Evolutionary conservation across 768 basidiomycete genomes (phyloP).

Genomic region (Artomyces pyxidatus): DNA sequence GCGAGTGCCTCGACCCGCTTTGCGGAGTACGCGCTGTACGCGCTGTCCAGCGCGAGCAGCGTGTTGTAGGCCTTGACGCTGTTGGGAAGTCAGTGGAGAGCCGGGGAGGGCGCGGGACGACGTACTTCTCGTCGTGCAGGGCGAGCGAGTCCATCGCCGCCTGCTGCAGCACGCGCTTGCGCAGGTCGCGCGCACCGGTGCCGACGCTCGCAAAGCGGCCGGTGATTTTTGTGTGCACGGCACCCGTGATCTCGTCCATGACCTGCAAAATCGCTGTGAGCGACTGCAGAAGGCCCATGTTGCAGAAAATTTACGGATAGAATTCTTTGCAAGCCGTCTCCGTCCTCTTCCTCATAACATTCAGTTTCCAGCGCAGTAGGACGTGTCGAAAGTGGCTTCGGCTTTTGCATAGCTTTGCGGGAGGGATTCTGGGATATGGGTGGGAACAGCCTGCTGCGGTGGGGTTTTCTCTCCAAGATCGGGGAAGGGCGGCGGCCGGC

Average conservation of each 20-base stretch:
- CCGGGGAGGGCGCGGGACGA: background rate
- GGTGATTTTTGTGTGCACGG: conserved; percentile 7
- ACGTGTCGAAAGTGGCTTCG: background rate
- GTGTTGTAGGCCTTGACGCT: conserved; percentile 1
- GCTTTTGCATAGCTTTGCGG: background rate
- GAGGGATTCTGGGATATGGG: background rate
- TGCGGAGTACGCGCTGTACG: background rate
- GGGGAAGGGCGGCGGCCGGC: too few relatives aligned
- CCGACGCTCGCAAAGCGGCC: conserved; percentile 11
- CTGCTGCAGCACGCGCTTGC: conserved; percentile 8
- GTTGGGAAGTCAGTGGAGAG: background rate
- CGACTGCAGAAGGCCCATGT: background rate
- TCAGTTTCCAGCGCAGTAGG: too few relatives aligned
- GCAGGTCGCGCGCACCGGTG: conserved; percentile 4
- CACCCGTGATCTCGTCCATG: conserved; percentile 8
- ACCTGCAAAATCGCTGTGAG: background rate
- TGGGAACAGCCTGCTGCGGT: background rate
- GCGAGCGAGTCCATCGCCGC: conserved; percentile 5
- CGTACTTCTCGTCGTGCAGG: conserved; percentile 13
- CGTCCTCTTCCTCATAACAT: background rate
- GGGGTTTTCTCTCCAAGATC: background rate
- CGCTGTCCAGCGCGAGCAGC: background rate
- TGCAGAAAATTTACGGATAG: background rate
- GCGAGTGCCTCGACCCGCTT: background rate
- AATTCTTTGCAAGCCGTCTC: background rate